Evolutionary conservation across 23 red algal genomes (phyloP), one percentile per base, ranked within the genome.

Genomic region (Gracilaria domingensis): DNA sequence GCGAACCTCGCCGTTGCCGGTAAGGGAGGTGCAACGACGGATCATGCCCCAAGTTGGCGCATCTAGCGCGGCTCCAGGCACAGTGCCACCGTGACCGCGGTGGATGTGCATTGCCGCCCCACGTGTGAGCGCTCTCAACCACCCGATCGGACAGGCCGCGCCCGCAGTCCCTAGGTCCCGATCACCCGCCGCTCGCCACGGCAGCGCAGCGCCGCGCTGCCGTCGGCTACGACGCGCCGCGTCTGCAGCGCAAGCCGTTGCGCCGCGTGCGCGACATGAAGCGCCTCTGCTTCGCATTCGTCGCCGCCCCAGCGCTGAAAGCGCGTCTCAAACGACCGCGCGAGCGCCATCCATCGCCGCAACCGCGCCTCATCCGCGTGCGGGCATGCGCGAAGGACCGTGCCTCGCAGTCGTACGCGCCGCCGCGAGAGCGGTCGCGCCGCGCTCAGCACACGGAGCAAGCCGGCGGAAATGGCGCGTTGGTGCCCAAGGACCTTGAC

Each of bases 401-500:
- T 17, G 65, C 65, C 7, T 70, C 65, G 25, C 65, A 34, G 2
- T 70, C 65, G 60, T n/a, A 66, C 35, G 35, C 65, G 65, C 42
- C 42, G 11, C 42, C 42, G 42, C 11, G 5, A n/a, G n/a, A n/a
- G 4, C 65, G 28, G 13, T 70, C 65, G 65, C 65, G 23, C 65
- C 23, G 28, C 24, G 28, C 65, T 3, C 8, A 70, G 4, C 65
- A 70, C 65, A 4, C 69, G 39, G 36, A 9, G 6, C 35, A 6
- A 6, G 39, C 39, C 14, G 14, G 7, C 17, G 69, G 36, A 75
- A 18, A 25, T 30, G 37, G 69, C 69, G 69, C 65, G 13, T 5
- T 4, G 8, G 69, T 44, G 39, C 14, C 1, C 13, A 75, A 49
- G 45, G 82, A 94, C 54, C 84, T 94, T 73, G 93, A 89, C 28